Percentiles rank a stretch among this genome's conserved stretches.
These are phyloP conservation scores for Geotrichum ghanense DNA, from an alignment of 805 yeast genomes.

Conservation along the genomic window DNA sequence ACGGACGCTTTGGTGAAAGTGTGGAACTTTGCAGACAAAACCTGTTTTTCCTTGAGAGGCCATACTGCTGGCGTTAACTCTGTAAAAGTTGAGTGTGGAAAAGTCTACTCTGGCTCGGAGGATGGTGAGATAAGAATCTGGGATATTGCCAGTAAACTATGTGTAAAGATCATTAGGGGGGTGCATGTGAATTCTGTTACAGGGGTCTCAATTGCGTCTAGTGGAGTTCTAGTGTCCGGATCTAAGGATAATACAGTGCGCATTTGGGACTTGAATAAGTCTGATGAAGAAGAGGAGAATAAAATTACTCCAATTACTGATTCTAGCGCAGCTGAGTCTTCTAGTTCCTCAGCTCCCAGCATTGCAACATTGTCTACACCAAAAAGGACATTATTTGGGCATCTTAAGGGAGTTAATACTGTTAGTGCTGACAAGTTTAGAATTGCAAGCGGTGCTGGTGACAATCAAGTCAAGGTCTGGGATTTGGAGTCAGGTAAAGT, in stretches of 20 bases:
- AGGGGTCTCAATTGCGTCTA: slow-evolving; percentile 52
- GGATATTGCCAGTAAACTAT: slow-evolving; percentile 54
- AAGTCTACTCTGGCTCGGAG: slow-evolving; percentile 47
- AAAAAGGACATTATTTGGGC: slow-evolving; percentile 93
- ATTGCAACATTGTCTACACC: slow-evolving; percentile 37
- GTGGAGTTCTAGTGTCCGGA: slow-evolving; percentile 22
- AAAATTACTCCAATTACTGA: slow-evolving; percentile 10
- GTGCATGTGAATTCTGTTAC: slow-evolving; percentile 94
- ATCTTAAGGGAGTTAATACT: slow-evolving; percentile 97
- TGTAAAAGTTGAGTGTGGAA: slow-evolving; percentile 46
- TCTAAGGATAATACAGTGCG: slow-evolving; percentile 7
- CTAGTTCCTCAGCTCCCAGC: slow-evolving; percentile 5
- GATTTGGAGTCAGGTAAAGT: slow-evolving; percentile 91
- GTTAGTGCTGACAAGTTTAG: slow-evolving; percentile 93
- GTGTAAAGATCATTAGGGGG: slow-evolving; percentile 26
- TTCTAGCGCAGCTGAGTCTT: slow-evolving; percentile 3
- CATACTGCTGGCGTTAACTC: slow-evolving; percentile 88
- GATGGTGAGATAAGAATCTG: slow-evolving; percentile 43
- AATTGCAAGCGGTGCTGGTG: slow-evolving; percentile 91
- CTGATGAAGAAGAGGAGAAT: slow-evolving; percentile 14
- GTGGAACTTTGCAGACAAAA: slow-evolving; percentile 91
- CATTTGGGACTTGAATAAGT: slow-evolving; percentile 6
- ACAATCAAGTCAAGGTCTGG: slow-evolving; percentile 84
- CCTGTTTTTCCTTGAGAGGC: slow-evolving; percentile 87
- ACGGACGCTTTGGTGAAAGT: slow-evolving; percentile 88